Evolutionary conservation across 495 filamentous ascomycete species (phyloP), one percentile per base, ranked within the genome.

Genomic region (Lentithecium fluviatile): DNA sequence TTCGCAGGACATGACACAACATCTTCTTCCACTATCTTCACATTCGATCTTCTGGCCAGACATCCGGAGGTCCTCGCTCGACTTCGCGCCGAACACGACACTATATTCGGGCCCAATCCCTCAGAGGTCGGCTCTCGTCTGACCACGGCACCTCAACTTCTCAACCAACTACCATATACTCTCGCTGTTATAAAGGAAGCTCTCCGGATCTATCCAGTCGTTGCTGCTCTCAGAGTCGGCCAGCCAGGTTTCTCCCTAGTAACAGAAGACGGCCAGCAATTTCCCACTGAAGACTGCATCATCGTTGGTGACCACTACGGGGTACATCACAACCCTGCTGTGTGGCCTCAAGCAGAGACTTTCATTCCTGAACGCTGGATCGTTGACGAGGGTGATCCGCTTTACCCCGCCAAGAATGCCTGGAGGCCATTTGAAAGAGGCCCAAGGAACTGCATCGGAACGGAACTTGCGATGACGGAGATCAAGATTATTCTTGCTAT

Each of bases 1-100:
- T 78, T 79, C 37, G 72, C 75, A 2, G 77, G 77, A 2, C 75
- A 79, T 46, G 75, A 78, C 40, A 77, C 77, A 0, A 78, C 77
- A 10, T 70, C 70, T 36, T 70, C 56, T n/a, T 63, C 71, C 3
- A 43, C 77, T 2, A 68, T 65, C 6, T 78, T 76, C 46, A 55
- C 62, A 2, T 72, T 70, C 60, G 69, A 76, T 48, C 53, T 74
- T 8, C 67, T 79, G 4, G 60, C 68, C 15, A 58, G 62, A 17
- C 40, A 75, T 45, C 76, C 75, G 0, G 64, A 70, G 7, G 68
- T 61, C 8, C 64, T 74, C 1, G 63, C 64, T 0, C 64, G 61
- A 1, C 19, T 77, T 12, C 67, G 70, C 2, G 65, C 45, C 0
- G 75, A 79, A 50, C 70, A 66, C 51, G 72, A 74, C 36, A 49